Conservation (phyloP, 345 rosid species). For the Arabis alpina region DNA sequence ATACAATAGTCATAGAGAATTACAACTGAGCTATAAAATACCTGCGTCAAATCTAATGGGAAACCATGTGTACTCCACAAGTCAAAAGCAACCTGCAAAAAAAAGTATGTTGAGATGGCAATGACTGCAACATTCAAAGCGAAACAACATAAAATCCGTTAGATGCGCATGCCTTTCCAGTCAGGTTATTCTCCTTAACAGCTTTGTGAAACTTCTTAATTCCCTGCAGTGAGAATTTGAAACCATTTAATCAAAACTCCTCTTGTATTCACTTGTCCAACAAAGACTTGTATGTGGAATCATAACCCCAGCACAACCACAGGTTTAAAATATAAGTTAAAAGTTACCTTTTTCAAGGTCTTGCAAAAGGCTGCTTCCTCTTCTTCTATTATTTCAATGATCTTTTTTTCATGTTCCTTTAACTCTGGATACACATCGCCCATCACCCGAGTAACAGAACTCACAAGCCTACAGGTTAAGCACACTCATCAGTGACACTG, state of each 20-base stretch:
- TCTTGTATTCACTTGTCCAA: constrained; percentile 36
- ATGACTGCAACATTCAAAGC: not conserved
- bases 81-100: constrained; percentile 71
- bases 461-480: constrained; percentile 60
- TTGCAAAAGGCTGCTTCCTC: constrained; percentile 87
- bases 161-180: constrained; percentile 58
- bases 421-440: constrained; percentile 76
- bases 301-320: too few relatives aligned
- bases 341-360: constrained; percentile 63
- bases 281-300: too few relatives aligned
- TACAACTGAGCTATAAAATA: not conserved
- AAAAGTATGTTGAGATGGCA: not conserved
- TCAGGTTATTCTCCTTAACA: constrained; percentile 61
- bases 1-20: not conserved
- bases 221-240: constrained; percentile 49
- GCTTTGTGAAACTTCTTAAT: constrained; percentile 84
- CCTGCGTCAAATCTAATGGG: not conserved
- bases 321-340: too few relatives aligned
- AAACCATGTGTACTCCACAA: not conserved
- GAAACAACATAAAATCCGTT: not conserved
- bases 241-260: constrained; percentile 38
- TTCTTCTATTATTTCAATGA: constrained; percentile 57
- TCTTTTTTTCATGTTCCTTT: constrained; percentile 66
- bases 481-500: not conserved
- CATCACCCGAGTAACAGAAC: constrained; percentile 63